Base-by-base conservation (phyloP, 495 filamentous ascomycete genomes). In the Aspergillus olivimuriae region DNA sequence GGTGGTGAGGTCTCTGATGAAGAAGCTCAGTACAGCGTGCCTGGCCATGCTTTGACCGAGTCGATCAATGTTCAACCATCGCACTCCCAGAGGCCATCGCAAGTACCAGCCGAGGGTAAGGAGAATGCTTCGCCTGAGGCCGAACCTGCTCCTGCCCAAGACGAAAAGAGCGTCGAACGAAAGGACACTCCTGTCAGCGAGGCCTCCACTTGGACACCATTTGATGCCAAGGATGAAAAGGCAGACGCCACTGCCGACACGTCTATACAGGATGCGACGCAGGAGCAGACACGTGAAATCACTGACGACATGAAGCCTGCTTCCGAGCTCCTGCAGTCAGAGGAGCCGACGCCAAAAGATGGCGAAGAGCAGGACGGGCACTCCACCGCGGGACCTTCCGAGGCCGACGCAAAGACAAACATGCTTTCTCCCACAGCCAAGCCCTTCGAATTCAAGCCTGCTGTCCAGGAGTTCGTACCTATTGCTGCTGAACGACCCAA, bases 1-100 rank as follows among this genome's bases (percentile, higher is more conserved):
- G 72, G 57, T 39, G 70, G 65, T 16, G 74, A 70, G 17, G 78
- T 81, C 55, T 80, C 75, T 28, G 79, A 87, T 53, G 72, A 80
- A 22, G 81, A 89, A 10, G 82, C 83, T 15, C 69, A 74, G 36
- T 89, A 88, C 60, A 86, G 85, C 32, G 73, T 74, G 15, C 74
- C 81, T n/a, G 69, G 68, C 11, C 64, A 66, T 34, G 58, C 68
- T 22, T 38, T 73, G 44, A 50, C 65, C 4, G 75, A 81, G 44
- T 56, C 61, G 4, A 47, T 51, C 22, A 66, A 72, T 16, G 60
- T 55, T 14, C 62, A 69, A 41, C 43, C 62, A 15, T 48, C 64
- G 9, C 60, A 66, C 4, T 56, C 54, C 14, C 44, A 56, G 18
- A 57, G 40, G 12, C 37, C 45, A 32, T 37, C 58, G 5, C 52